Evolutionary conservation across 1,284 basidiomycete species (phyloP).

Genomic region (Phylloporus gajari): DNA sequence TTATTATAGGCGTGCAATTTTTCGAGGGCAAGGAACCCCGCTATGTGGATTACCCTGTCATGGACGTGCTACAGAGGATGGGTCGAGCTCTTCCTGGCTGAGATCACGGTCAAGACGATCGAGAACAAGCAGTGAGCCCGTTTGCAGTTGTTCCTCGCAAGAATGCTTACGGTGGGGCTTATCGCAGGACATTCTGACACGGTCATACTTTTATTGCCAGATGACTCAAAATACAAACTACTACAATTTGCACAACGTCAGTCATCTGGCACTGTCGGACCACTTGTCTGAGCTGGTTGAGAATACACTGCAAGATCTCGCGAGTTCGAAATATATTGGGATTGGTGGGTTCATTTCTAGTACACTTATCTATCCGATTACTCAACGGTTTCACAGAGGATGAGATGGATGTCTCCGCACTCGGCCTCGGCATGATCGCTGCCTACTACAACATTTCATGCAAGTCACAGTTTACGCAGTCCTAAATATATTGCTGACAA

Average conservation of each 20-base stretch:
- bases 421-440: slow-evolving; percentile 97
- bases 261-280: slow-evolving; percentile 92
- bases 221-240: slow-evolving; percentile 97
- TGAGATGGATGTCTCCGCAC: slow-evolving; percentile 91
- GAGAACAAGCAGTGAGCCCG: slow-evolving; percentile 90
- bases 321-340: slow-evolving; percentile 93
- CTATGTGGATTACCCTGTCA: slow-evolving; percentile 97
- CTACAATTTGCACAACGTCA: slow-evolving; percentile 94
- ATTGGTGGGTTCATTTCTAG: slow-evolving; percentile 69
- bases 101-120: slow-evolving; percentile 98
- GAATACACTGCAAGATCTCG: slow-evolving; percentile 89
- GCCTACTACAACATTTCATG: slow-evolving; percentile 93
- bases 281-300: slow-evolving; percentile 97
- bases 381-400: slow-evolving; percentile 66
- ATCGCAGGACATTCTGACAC: slow-evolving; percentile 86
- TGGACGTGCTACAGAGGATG: slow-evolving; percentile 99
- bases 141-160: background rate
- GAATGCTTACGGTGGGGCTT: background rate
- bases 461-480: slow-evolving; percentile 47
- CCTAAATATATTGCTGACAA: background rate
- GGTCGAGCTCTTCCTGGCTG: slow-evolving; percentile 82
- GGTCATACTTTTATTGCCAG: slow-evolving; percentile 96
- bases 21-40: slow-evolving; percentile 97
- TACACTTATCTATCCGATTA: background rate
- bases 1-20: slow-evolving; percentile 97